A percentile compares a stretch with the other conserved stretches of the same genome.
These are phyloP conservation scores for Trichaptum fuscoviolaceum DNA, from an alignment of 768 basidiomycete genomes.

Conservation along the genomic window DNA sequence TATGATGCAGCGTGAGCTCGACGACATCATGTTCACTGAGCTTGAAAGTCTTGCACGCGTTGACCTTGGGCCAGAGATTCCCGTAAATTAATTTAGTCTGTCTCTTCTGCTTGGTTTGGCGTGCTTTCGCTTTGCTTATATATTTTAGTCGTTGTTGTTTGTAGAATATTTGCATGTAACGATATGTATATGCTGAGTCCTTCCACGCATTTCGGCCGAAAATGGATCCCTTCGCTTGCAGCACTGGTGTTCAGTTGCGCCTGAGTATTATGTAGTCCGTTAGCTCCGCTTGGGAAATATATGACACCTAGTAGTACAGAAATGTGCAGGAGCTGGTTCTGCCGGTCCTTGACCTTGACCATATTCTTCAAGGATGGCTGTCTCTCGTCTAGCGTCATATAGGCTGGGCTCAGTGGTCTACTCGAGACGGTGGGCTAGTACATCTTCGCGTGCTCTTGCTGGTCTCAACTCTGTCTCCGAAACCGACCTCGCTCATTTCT, in stretches of 20 bases:
- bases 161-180: neutral
- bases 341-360: neutral
- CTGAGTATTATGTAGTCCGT: too few relatives aligned
- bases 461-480: slow-evolving; percentile 40
- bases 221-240: neutral
- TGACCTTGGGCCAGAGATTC: slow-evolving; percentile 22
- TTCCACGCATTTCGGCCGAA: neutral
- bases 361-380: neutral
- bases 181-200: neutral
- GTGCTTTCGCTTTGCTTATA: slow-evolving; percentile 9
- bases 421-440: neutral
- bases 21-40: slow-evolving; percentile 70
- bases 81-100: slow-evolving; percentile 20
- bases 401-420: neutral
- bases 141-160: neutral
- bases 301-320: too few relatives aligned
- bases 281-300: too few relatives aligned
- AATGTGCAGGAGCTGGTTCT: too few relatives aligned
- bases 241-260: too few relatives aligned
- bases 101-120: slow-evolving; percentile 1
- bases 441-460: neutral
- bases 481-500: slow-evolving; percentile 62
- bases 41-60: slow-evolving; percentile 74
- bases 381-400: neutral
- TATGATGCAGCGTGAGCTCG: slow-evolving; percentile 61